phyloP scores from a whole-genome alignment of 1,139 yeast genomes.

The Nakaseomyces kungkrabaensis region DNA sequence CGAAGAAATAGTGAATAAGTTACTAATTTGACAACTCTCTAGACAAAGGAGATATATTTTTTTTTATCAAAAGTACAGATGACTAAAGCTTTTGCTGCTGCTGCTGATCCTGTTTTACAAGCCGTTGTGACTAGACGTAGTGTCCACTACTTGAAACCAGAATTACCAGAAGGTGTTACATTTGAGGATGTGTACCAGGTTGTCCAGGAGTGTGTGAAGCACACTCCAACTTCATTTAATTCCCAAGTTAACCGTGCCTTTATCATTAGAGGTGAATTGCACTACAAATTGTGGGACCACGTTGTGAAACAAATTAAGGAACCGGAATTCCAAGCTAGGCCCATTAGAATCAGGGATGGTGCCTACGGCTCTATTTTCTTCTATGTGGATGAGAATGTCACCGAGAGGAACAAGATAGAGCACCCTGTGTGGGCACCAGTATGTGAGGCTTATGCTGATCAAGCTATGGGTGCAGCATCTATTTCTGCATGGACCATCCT shows the following conservation, averaged over 20 bases:
- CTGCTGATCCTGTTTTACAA: slow-evolving; percentile 14
- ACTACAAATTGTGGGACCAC: slow-evolving; percentile 33
- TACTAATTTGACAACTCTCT: too few relatives aligned
- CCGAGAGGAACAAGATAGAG: slow-evolving; percentile 29
- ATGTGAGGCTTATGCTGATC: slow-evolving; percentile 35
- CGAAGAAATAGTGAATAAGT: too few relatives aligned
- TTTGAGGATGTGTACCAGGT: slow-evolving; percentile 25
- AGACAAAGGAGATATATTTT: too few relatives aligned
- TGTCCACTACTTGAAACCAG: slow-evolving; percentile 28
- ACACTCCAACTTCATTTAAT: slow-evolving; percentile 37
- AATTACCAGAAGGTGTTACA: slow-evolving; percentile 30
- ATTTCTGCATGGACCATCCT: slow-evolving; percentile 35
- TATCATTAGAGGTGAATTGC: slow-evolving; percentile 31
- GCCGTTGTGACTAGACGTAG: slow-evolving; percentile 30
- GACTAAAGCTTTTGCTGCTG: slow-evolving; percentile 5
- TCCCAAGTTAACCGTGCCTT: slow-evolving; percentile 35
- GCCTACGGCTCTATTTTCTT: slow-evolving; percentile 37
- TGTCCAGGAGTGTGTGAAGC: slow-evolving; percentile 29
- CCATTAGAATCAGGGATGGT: slow-evolving; percentile 31
- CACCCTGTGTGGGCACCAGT: slow-evolving; percentile 31
- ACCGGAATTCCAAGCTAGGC: slow-evolving; percentile 28
- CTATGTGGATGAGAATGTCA: slow-evolving; percentile 31
- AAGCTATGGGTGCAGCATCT: slow-evolving; percentile 36
- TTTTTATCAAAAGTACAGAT: neutral
- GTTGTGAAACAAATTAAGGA: slow-evolving; percentile 28